Evolutionary conservation across 257 asterid genomes (phyloP).

Genomic region (Lycium barbarum): DNA sequence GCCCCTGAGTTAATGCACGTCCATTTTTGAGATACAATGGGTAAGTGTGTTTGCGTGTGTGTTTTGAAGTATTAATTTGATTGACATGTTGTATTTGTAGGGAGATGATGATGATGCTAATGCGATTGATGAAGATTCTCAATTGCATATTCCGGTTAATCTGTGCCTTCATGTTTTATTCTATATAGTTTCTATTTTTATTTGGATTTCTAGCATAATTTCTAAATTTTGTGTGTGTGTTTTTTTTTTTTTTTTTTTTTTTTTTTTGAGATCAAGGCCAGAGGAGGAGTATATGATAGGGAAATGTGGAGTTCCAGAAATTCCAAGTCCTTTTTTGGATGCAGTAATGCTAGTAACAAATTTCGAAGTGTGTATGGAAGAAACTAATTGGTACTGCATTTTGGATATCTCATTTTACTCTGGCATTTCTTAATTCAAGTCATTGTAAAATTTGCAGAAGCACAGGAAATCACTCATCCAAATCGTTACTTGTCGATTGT

Average conservation of each 20-base stretch:
- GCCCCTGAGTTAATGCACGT: background rate
- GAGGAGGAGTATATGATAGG: constrained; percentile 54
- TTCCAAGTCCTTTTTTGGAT: constrained; percentile 66
- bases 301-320: constrained; percentile 85
- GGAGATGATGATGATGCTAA: constrained; percentile 40
- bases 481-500: constrained; percentile 85
- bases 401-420: background rate
- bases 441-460: constrained; percentile 53
- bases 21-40: background rate
- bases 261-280: constrained; percentile 61
- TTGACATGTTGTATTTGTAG: constrained; percentile 38
- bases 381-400: background rate
- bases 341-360: constrained; percentile 72
- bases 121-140: constrained; percentile 38
- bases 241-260: constrained; percentile 34
- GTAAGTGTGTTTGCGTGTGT: background rate
- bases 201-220: constrained; percentile 37
- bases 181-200: constrained; percentile 38
- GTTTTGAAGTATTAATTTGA: background rate
- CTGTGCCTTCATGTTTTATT: background rate
- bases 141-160: constrained; percentile 60
- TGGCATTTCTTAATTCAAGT: background rate
- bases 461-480: constrained; percentile 56
- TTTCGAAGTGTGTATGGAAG: constrained; percentile 61
- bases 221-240: constrained; percentile 48